Evolutionary conservation across 345 rosid species (phyloP).

Genomic region (Raphanus raphanistrum): DNA sequence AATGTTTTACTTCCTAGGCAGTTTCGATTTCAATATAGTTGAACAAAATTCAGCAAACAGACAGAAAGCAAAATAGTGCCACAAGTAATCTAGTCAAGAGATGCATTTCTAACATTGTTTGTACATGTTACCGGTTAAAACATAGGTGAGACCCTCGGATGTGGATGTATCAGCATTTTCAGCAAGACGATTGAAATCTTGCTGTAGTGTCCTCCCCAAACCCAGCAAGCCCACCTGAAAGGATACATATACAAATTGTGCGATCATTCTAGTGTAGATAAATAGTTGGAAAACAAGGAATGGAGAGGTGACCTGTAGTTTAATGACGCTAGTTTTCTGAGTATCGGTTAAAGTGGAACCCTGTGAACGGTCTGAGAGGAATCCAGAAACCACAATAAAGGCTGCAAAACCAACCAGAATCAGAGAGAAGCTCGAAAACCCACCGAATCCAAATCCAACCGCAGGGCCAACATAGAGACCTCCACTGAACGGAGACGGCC

Average conservation of each 20-base stretch:
- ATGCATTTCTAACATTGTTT: background rate
- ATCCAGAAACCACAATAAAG: constrained; percentile 79
- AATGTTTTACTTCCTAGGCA: background rate
- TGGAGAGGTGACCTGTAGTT: constrained; percentile 69
- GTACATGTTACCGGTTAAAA: constrained; percentile 67
- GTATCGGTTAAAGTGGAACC: constrained; percentile 60
- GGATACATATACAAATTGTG: background rate
- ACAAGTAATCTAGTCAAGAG: constrained; percentile 3
- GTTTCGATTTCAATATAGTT: background rate
- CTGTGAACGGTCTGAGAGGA: constrained; percentile 73
- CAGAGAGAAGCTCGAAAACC: constrained; percentile 69
- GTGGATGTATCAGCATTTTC: constrained; percentile 85
- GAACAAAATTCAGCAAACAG: background rate
- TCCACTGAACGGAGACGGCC: constrained; percentile 72
- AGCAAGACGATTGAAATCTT: constrained; percentile 82
- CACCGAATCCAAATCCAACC: constrained; percentile 77
- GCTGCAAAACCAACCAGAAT: constrained; percentile 77
- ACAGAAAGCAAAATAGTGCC: background rate
- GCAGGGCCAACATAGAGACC: constrained; percentile 77
- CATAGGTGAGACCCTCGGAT: constrained; percentile 74
- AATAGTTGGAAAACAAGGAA: background rate
- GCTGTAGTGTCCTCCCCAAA: constrained; percentile 74
- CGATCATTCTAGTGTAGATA: background rate
- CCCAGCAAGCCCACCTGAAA: constrained; percentile 88
- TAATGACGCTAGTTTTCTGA: constrained; percentile 75